Evolutionary conservation across 2,329 filamentous ascomycete species (phyloP).

Genomic region (Cladosporium austrohemisphaericum): DNA sequence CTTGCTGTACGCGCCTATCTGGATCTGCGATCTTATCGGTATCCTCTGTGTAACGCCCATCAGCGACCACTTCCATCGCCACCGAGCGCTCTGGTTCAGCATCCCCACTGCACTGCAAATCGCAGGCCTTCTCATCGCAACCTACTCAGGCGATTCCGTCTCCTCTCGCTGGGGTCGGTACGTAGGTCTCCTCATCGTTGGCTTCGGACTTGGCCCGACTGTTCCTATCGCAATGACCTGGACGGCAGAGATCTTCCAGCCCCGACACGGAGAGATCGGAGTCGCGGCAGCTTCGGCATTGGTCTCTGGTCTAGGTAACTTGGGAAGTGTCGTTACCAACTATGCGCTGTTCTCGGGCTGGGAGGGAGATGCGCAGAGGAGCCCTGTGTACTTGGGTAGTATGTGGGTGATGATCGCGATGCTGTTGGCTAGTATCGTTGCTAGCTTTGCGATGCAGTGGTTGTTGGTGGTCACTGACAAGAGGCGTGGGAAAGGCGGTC

Average conservation of each 20-base stretch:
- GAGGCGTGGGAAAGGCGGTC: background rate
- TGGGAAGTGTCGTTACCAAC: conserved; percentile 81
- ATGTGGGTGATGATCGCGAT: conserved; percentile 89
- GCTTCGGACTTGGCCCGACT: conserved; percentile 84
- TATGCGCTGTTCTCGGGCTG: conserved; percentile 88
- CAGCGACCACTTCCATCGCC: conserved; percentile 78
- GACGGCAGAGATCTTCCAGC: conserved; percentile 87
- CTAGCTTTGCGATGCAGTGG: conserved; percentile 65
- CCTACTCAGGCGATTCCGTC: conserved; percentile 64
- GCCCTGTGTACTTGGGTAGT: conserved; percentile 45
- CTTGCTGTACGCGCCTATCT: conserved; percentile 84
- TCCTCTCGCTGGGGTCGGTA: conserved; percentile 71
- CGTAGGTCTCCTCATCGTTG: conserved; percentile 82
- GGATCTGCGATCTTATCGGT: conserved; percentile 77
- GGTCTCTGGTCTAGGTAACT: conserved; percentile 81
- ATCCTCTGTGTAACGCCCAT: conserved; percentile 82
- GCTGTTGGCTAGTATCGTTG: conserved; percentile 70
- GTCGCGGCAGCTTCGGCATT: conserved; percentile 82
- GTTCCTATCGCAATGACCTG: conserved; percentile 93
- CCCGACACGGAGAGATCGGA: conserved; percentile 82
- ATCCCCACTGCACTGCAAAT: conserved; percentile 75
- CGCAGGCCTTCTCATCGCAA: conserved; percentile 72
- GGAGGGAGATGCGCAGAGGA: conserved; percentile 65
- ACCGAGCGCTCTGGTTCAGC: conserved; percentile 78
- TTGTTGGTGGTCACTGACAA: conserved; percentile 48